Base-by-base conservation (phyloP, 305 asterid species). In the Fraxinus paxiana region DNA sequence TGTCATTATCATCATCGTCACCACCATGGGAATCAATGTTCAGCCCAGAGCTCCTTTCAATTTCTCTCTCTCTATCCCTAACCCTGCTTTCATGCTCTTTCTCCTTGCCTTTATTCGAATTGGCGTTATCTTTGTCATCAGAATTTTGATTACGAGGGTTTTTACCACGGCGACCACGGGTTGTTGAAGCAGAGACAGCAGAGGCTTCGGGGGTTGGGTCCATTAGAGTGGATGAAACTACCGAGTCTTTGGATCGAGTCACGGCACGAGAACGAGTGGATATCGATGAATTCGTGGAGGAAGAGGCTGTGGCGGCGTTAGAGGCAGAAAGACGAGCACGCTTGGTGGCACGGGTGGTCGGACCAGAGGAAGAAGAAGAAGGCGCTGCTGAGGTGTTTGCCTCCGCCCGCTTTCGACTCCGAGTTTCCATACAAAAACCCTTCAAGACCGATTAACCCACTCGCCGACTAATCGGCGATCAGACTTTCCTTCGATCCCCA, bases 351-450 rank as follows among this genome's bases (percentile, higher is more conserved):
- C 97, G 97, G 61, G 98, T 91, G 80, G 91, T 83, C 67, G 97
- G 92, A 82, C 97, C 94, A 79, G 96, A 83, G 76, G 88, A 78
- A 2, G 91, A 85, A 84, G 92, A 41, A 84, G 92, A 41, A 41
- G 48, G 86, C 88, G 94, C 90, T 90, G 97, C 88, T 89, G 98
- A 93, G 89, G 97, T 89, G 90, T 97, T 91, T 90, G 98, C 98
- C 97, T 92, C 98, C 94, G 95, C 98, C 94, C 99, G 97, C 97
- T 96, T 96, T 88, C 98, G 98, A 93, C 98, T 93, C 81, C 99
- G 98, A 92, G 99, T 94, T 96, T 94, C 99, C 98, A 81, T 96
- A 94, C 98, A 96, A 94, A 89, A 90, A 71, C 96, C 90, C 92
- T 84, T 84, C 87, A 81, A 84, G 89, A 85, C 87, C 83, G 88